These are phyloP conservation scores for Buddleja alternifolia DNA, from an alignment of 257 asterid genomes.

Conservation along the genomic window DNA sequence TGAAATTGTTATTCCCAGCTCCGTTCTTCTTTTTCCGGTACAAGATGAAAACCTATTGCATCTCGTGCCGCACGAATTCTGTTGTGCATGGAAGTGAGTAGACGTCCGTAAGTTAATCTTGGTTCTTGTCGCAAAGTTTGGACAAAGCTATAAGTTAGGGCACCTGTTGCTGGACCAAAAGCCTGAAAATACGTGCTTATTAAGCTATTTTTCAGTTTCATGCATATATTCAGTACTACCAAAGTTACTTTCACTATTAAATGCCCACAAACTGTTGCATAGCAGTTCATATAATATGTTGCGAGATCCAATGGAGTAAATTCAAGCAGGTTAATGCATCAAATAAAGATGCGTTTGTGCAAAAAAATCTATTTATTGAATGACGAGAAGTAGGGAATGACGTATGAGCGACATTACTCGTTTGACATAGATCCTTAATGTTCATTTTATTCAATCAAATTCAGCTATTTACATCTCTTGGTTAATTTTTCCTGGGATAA, in stretches of 20 bases:
- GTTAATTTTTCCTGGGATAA: too few species aligned
- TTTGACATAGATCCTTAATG: too few species aligned
- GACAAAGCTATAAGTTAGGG: constrained; percentile 72
- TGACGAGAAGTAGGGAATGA: too few species aligned
- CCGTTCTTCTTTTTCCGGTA: background rate
- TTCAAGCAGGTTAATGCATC: too few species aligned
- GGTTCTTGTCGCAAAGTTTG: constrained; percentile 54
- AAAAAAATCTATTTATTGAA: too few species aligned
- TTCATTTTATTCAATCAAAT: background rate
- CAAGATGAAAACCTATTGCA: constrained; percentile 35
- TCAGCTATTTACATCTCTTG: background rate
- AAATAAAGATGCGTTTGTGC: too few species aligned
- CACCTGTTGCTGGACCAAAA: constrained; percentile 67
- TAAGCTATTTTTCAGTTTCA: background rate
- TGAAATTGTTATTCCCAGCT: background rate
- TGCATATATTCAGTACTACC: background rate
- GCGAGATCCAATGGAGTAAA: background rate
- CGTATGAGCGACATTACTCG: too few species aligned
- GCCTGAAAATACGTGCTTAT: constrained; percentile 48
- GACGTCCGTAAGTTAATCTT: constrained; percentile 59
- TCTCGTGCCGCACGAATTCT: constrained; percentile 47
- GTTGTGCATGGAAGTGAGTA: constrained; percentile 49
- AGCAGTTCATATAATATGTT: constrained; percentile 2
- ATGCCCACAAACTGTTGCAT: background rate
- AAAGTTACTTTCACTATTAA: background rate